phyloP scores from a whole-genome alignment of 352 stramenopile genomes.

The Phytophthora ohioensis region DNA sequence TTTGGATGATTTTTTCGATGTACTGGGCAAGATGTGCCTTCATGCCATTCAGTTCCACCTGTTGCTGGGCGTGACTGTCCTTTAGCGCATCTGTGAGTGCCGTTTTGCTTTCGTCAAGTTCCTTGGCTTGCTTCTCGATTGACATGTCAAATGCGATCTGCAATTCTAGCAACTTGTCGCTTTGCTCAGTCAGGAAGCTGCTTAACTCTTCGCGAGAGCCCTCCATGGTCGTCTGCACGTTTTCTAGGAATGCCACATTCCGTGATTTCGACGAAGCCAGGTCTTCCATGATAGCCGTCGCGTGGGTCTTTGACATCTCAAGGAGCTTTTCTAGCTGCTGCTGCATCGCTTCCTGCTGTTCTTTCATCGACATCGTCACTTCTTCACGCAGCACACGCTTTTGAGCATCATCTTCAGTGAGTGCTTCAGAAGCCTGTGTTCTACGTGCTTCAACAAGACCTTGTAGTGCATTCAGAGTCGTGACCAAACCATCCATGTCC shows the following conservation, averaged over 20 bases:
- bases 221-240: constrained; percentile 37
- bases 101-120: constrained; percentile 50
- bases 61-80: constrained; percentile 44
- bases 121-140: constrained; percentile 52
- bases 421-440: constrained; percentile 28
- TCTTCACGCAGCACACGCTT: constrained; percentile 35
- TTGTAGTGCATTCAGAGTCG: constrained; percentile 43
- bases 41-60: constrained; percentile 53
- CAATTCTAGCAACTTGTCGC: constrained; percentile 54
- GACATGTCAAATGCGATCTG: constrained; percentile 57
- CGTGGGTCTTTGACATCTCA: constrained; percentile 44
- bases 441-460: constrained; percentile 41
- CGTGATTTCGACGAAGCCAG: constrained; percentile 40
- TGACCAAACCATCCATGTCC: constrained; percentile 52
- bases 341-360: constrained; percentile 44
- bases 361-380: constrained; percentile 32
- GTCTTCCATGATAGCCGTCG: constrained; percentile 39
- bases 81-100: constrained; percentile 42
- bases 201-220: constrained; percentile 44
- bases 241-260: constrained; percentile 43
- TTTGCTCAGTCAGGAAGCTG: constrained; percentile 54
- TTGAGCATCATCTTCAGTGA: constrained; percentile 21
- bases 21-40: constrained; percentile 56
- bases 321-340: constrained; percentile 45
- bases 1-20: constrained; percentile 56